Evolutionary conservation across 352 stramenopile species (phyloP).

Genomic region (Thalassiosira hispida): DNA sequence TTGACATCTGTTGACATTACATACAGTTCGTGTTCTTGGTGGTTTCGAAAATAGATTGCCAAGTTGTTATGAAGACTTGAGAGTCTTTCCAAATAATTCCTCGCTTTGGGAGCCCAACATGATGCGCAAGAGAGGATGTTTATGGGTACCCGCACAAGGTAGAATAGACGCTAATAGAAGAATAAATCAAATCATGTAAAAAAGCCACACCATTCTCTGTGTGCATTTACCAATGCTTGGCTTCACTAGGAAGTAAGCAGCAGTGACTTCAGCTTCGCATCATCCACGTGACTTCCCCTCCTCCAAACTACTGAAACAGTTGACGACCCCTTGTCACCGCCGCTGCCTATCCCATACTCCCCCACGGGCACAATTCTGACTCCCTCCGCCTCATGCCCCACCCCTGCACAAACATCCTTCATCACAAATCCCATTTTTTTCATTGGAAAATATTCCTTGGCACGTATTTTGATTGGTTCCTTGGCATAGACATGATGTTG

Average conservation of each 20-base stretch:
- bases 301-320: conserved; percentile 20
- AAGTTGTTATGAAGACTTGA: too few species aligned
- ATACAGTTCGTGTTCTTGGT: too few species aligned
- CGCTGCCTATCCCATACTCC: conserved; percentile 21
- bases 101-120: too few species aligned
- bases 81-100: too few species aligned
- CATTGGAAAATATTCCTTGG: conserved; percentile 59
- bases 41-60: too few species aligned
- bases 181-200: neutral
- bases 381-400: conserved; percentile 46
- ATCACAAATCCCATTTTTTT: conserved; percentile 55
- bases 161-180: too few species aligned
- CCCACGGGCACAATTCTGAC: conserved; percentile 39
- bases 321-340: neutral
- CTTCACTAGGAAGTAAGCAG: conserved; percentile 11
- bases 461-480: conserved; percentile 54
- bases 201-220: too few species aligned
- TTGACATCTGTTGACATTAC: too few species aligned
- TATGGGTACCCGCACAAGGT: too few species aligned
- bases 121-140: too few species aligned
- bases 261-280: conserved; percentile 17
- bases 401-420: conserved; percentile 53
- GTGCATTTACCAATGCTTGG: too few species aligned
- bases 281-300: conserved; percentile 2
- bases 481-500: conserved; percentile 33